Base-by-base conservation (phyloP, 1,139 yeast genomes). In the Kodamaea fungicola region DNA sequence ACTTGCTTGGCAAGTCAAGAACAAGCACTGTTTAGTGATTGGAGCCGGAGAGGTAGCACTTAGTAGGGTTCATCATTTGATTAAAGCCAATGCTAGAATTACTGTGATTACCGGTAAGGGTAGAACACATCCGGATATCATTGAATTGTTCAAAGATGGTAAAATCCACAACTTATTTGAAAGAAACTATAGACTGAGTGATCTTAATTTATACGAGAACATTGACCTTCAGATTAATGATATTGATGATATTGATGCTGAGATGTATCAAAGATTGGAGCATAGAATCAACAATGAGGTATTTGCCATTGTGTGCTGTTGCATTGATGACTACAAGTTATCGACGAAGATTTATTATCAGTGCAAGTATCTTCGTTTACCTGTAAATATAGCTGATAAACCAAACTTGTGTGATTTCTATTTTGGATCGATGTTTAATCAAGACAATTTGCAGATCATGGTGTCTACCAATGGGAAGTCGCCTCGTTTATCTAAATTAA, bases 1-100 rank as follows among this genome's bases (percentile, higher is more conserved):
- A 43, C 64, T 84, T 9, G 90, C 92, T 6, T 83, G 85, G 83
- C 89, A 83, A 57, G 80, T 84, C 28, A 71, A 71, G 45, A 63
- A 72, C 47, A 77, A 75, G 42, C 85, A 76, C 48, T 86, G 84
- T 21, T 66, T 86, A 19, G 85, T 86, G 2, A 76, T 86, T 32
- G 95, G 95, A 0, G 86, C 83, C 7, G 95, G 95, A 5, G 88
- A 83, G 36, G 95, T 87, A 8, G 96, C 90, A 0, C 66, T 80
- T 10, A 77, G 89, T 28, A 62, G 96, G 40, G 76, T 86, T 9
- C 67, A 73, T 37, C 86, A 83, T 51, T 66, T 86, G 28, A 60
- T 84, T 8, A 73, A 75, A 22, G 92, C 95, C 1, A 76, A 80
- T 45, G 92, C 94, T 5, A 66, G 64, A 37, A 74, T 86, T 32